A percentile compares a stretch with the other conserved stretches of the same genome.
Conservation (phyloP, 1,139 yeast species). For the Lodderomyces orthopsilosis region DNA sequence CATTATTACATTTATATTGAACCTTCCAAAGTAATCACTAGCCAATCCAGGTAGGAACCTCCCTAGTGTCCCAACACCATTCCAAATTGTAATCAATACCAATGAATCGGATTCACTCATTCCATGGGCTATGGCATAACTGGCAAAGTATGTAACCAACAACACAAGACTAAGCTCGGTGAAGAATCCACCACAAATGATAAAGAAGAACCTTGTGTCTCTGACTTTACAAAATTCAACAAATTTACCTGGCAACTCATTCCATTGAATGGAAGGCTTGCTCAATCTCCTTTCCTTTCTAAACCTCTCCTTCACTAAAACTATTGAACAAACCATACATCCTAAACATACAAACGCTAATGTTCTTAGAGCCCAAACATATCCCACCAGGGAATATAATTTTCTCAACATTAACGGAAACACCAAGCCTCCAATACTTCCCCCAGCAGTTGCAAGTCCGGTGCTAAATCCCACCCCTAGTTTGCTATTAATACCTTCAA, state of each 20-base stretch:
- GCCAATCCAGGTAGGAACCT: constrained; percentile 37
- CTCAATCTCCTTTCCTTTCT: constrained; percentile 10
- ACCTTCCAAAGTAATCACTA: constrained; percentile 39
- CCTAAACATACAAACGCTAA: constrained; percentile 49
- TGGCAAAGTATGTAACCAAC: constrained; percentile 43
- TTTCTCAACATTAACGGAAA: constrained; percentile 59
- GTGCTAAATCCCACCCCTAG: constrained; percentile 24
- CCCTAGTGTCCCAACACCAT: constrained; percentile 40
- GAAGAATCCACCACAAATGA: constrained; percentile 40
- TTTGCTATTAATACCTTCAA: neutral
- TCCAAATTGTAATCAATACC: constrained; percentile 36
- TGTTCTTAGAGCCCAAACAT: constrained; percentile 59
- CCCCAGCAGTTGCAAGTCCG: constrained; percentile 61
- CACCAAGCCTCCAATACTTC: constrained; percentile 59
- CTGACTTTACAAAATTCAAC: constrained; percentile 4
- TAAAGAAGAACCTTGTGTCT: constrained; percentile 22
- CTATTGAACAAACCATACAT: constrained; percentile 36
- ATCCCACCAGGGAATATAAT: constrained; percentile 53
- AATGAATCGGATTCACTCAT: constrained; percentile 35
- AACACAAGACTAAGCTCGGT: constrained; percentile 58
- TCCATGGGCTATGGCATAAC: constrained; percentile 44
- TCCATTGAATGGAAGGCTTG: neutral
- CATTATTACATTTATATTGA: constrained; percentile 40
- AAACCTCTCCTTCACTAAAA: constrained; percentile 50
- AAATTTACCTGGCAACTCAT: neutral